Base-by-base conservation (phyloP, 208 protist genomes). In the Zelonia costaricensis region DNA sequence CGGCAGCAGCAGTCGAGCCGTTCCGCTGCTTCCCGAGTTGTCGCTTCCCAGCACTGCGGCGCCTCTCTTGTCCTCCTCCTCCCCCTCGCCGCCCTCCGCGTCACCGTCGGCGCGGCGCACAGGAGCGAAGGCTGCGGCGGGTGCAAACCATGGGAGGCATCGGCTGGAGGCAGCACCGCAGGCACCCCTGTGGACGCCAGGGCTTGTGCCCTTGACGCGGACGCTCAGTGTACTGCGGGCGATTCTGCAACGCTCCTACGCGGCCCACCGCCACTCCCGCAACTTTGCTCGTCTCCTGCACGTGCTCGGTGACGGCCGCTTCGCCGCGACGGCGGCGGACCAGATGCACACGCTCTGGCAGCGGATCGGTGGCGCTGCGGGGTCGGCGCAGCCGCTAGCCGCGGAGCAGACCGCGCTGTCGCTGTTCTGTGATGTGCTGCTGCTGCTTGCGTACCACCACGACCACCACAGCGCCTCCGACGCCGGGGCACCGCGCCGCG, bases 351-450 rank as follows among this genome's bases (percentile, higher is more conserved):
- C 49, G 3, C 42, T 73, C 16, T 73, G 66, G 66, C 43, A 20
- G 31, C 58, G 23, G 1, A 62, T 57, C 52, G 42, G 53, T 23
- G 28, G 42, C 6, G 16, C 2, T 51, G 43, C 43, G 18, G 5
- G 4, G 8, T 6, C 2, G 36, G 22, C 6, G 36, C 22, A 30
- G 15, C 13, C 22, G 40, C 30, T 13, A 13, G 22, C 27, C 15
- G 16, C 8, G 15, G 55, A 61, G 15, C 46, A 31, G 0, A 31
- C 27, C 2, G 49, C 66, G 28, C 42, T 73, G 13, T 44, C 66
- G 16, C 66, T 65, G 9, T 73, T 62, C 66, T 55, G 66, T 18
- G 66, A 73, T 20, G 66, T 73, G 30, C 27, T 73, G 31, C 20
- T 73, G 9, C 43, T 73, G 6, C 2, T 66, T 12, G 48, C 58